phyloP scores from a whole-genome alignment of 2,329 filamentous ascomycete genomes.

The Neonectria hederae region DNA sequence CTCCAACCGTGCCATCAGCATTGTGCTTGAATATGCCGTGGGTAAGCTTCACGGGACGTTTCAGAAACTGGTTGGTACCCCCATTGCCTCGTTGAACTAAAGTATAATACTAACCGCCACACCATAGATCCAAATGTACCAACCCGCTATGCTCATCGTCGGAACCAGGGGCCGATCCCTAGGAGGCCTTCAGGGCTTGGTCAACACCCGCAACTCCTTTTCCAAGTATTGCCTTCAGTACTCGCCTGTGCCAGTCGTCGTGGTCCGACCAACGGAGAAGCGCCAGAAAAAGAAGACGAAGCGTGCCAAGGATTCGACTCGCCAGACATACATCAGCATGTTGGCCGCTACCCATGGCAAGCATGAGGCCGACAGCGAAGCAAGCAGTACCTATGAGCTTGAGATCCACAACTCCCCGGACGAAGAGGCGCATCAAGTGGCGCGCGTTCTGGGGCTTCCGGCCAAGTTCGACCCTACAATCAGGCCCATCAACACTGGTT shows the following conservation, averaged over 20 bases:
- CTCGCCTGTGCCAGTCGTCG: slow-evolving; percentile 91
- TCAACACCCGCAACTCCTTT: slow-evolving; percentile 82
- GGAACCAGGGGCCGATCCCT: slow-evolving; percentile 87
- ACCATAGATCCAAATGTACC: slow-evolving; percentile 84
- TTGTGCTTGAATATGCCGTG: slow-evolving; percentile 87
- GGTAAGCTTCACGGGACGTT: slow-evolving; percentile 92
- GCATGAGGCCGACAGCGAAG: slow-evolving; percentile 67
- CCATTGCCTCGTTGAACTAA: background rate
- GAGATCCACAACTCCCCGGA: slow-evolving; percentile 65
- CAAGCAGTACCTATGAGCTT: slow-evolving; percentile 62
- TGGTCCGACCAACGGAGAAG: slow-evolving; percentile 87
- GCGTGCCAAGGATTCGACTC: slow-evolving; percentile 77
- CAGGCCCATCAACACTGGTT: slow-evolving; percentile 59
- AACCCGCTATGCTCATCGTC: slow-evolving; percentile 90
- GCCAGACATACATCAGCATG: slow-evolving; percentile 82
- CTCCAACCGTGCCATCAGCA: slow-evolving; percentile 82
- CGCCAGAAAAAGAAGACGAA: slow-evolving; percentile 91
- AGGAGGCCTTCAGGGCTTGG: slow-evolving; percentile 84
- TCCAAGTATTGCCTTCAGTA: slow-evolving; percentile 96
- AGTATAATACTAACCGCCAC: slow-evolving; percentile 22
- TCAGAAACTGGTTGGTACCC: slow-evolving; percentile 77
- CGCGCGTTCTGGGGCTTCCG: slow-evolving; percentile 69
- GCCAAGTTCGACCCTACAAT: slow-evolving; percentile 72
- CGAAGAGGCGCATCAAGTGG: slow-evolving; percentile 72
- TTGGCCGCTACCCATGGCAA: slow-evolving; percentile 69